Base-by-base conservation (phyloP, 805 yeast species). In the Zygotorulaspora chibaensis region DNA sequence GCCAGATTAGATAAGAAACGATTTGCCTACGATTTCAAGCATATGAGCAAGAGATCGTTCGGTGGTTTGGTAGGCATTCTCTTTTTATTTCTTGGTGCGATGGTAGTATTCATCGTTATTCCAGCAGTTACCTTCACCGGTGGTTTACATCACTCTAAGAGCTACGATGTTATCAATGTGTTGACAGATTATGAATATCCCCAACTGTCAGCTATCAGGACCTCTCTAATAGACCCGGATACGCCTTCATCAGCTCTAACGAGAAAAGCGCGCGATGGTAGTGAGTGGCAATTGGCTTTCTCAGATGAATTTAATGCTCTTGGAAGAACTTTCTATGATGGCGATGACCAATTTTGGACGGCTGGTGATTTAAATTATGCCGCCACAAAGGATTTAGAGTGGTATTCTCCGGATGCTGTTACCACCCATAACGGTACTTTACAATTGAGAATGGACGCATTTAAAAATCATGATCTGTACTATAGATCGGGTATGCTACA, bases 361-460 rank as follows among this genome's bases (percentile, higher is more conserved):
- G 96, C 88, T 2, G 86, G 83, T 2, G 87, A 89, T 67, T 56
- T 89, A 29, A 80, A 88, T 63, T 90, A 90, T 65, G 90, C 76
- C 44, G 96, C 96, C 18, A 90, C 97, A 5, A 69, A 77, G 46
- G 97, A 90, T 71, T 74, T 88, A 60, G 97, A 90, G 70, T 90
- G 96, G 96, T 90, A 90, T 66, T 83, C 81, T 49, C 98, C 98
- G 1, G 96, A 90, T 63, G 96, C 96, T 1, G 80, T 75, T 2
- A 75, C 81, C 26, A 90, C 97, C 0, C 71, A 67, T 5, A 78
- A 85, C 54, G 97, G 97, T 48, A 74, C 88, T 3, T 62, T 86
- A 40, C 67, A 70, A 40, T 57, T 90, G 17, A 73, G 83, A 43
- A 69, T 90, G 80, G 97, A 90, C 62, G 95, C 96, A 1, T 85